A percentile compares a stretch with the other conserved stretches of the same genome.
Conservation (phyloP, 345 rosid genomes). For the Eucalyptus shirleyi region DNA sequence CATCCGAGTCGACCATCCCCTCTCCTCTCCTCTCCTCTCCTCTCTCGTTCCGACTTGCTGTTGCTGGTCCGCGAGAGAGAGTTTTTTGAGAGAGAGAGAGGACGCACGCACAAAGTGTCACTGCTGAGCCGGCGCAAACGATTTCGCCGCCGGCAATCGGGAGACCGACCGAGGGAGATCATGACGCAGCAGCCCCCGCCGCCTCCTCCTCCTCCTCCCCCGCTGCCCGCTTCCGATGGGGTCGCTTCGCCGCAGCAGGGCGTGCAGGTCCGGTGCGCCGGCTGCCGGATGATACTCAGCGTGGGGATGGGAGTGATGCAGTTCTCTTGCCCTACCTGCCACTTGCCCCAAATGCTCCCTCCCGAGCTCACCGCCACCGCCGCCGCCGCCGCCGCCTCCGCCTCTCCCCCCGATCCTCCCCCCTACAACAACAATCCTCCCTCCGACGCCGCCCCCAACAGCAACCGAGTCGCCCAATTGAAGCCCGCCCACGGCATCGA, state of each 20-base stretch:
- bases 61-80: not conserved
- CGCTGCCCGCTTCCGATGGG: not conserved
- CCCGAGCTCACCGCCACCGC: constrained; percentile 59
- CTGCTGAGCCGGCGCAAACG: not conserved
- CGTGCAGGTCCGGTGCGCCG: constrained; percentile 92
- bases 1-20: not conserved
- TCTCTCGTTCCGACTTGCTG: not conserved
- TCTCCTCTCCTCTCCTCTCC: too few relatives aligned
- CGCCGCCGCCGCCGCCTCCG: too few relatives aligned
- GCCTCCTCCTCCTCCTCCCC: constrained; percentile 50
- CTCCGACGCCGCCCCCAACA: constrained; percentile 1
- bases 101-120: not conserved
- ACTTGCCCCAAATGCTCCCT: constrained; percentile 90
- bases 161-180: not conserved
- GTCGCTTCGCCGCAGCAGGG: constrained; percentile 15
- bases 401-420: not conserved
- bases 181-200: constrained; percentile 42
- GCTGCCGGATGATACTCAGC: constrained; percentile 71
- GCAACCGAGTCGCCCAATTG: not conserved
- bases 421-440: not conserved
- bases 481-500: constrained; percentile 85
- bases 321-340: constrained; percentile 80
- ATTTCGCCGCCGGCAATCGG: not conserved
- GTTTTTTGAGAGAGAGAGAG: not conserved
- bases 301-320: constrained; percentile 62